Percentiles rank a stretch among this genome's conserved stretches.
These are phyloP conservation scores for Podospora pseudopauciseta DNA, from an alignment of 495 filamentous ascomycete species.

Conservation along the genomic window DNA sequence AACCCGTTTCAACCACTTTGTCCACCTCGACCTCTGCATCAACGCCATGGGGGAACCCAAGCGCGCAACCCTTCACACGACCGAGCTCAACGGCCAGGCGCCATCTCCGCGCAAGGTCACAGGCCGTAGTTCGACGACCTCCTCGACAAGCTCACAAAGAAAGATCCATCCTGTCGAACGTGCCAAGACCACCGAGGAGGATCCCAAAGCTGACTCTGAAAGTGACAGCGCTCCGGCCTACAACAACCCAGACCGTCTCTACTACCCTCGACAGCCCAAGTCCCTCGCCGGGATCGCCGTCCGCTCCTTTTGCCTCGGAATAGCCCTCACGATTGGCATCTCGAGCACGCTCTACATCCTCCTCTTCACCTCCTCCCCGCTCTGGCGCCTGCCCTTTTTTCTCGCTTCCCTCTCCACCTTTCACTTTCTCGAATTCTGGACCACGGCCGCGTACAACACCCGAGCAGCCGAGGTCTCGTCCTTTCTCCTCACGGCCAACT, in stretches of 20 bases:
- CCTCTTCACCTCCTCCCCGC: conserved; percentile 38
- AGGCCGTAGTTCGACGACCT: conserved; percentile 46
- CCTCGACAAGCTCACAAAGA: conserved; percentile 36
- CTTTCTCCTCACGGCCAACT: conserved; percentile 85
- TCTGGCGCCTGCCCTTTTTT: conserved; percentile 87
- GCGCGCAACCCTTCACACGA: neutral
- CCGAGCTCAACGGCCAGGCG: neutral
- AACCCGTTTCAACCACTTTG: neutral
- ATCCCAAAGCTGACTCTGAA: conserved; percentile 25
- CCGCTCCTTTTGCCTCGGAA: conserved; percentile 57
- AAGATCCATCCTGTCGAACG: neutral
- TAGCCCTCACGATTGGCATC: conserved; percentile 41
- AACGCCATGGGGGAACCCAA: neutral
- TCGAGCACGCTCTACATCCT: conserved; percentile 42
- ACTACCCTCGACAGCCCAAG: conserved; percentile 57
- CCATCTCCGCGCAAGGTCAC: conserved; percentile 4
- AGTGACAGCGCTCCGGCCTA: conserved; percentile 32
- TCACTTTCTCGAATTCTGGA: conserved; percentile 95
- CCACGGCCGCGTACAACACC: conserved; percentile 81
- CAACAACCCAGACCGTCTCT: conserved; percentile 28
- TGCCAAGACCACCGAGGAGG: neutral
- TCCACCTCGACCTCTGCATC: neutral
- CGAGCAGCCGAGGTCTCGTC: conserved; percentile 62
- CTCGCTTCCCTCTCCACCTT: conserved; percentile 69
- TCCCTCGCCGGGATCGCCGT: conserved; percentile 77